Evolutionary conservation across 208 protist genomes (phyloP), one percentile per base, ranked within the genome.

Genomic region (Tritrichomonas musculus): DNA sequence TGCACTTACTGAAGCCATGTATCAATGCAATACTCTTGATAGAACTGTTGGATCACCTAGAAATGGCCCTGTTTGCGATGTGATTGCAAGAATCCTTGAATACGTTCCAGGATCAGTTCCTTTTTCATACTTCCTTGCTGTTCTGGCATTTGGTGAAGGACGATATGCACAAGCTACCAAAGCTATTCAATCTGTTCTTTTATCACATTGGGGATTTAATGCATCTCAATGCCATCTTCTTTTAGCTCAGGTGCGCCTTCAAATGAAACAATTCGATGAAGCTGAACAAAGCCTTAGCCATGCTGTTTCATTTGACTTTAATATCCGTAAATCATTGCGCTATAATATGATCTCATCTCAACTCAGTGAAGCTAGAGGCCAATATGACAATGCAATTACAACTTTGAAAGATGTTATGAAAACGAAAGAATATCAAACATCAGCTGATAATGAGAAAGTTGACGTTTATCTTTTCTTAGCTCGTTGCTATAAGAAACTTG

Each of bases 201-300:
- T 53, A 53, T 88, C 77, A 53, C 44, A 88, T 20, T 88, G 77
- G 77, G 77, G 77, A 33, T 88, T 60, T 17, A 88, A 88, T 88
- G 77, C 77, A 33, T 88, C 77, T 17, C 77, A 88, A 17, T 88
- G 77, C 30, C 77, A 88, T 88, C 47, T 88, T 53, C 47, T 88
- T 60, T 36, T 88, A 20, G 77, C 77, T 1, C 77, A 88, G 57
- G 44, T 88, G 33, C 77, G 77, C 17, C 30, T 88, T 1, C 77
- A 88, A 60, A 88, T 88, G 77, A 88, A 88, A 49, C 77, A 88
- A 57, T 88, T 60, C 30, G 77, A 88, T n/a, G 77, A 88, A 57
- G 77, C 77, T 17, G 77, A 88, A 53, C n/a, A 44, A 55, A 22
- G 17, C 13, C 47, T 88, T 8, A 57, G 33, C 11, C 33, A 36